Percentiles rank a stretch among this genome's conserved stretches.
These are phyloP conservation scores for Macaranga tanarius DNA, from an alignment of 441 rosid genomes.

Conservation along the genomic window DNA sequence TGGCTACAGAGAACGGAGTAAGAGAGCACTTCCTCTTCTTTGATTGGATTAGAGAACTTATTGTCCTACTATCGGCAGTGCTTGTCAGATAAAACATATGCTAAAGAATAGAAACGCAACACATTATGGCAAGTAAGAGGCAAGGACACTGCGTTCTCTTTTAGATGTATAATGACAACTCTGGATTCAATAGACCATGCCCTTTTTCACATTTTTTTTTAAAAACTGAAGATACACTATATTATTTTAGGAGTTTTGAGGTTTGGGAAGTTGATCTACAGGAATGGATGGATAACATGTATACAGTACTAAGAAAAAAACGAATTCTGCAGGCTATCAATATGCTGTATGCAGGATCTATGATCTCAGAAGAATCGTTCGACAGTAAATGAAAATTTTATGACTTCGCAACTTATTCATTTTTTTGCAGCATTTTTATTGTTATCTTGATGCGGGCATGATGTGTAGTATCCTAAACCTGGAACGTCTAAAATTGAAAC, in stretches of 20 bases:
- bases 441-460: too few relatives aligned
- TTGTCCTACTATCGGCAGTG: not conserved
- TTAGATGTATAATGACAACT: not conserved
- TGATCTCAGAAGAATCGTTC: not conserved
- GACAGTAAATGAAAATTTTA: not conserved
- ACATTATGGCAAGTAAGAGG: not conserved
- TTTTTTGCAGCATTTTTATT: too few relatives aligned
- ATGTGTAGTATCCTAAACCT: too few relatives aligned
- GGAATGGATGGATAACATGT: not conserved
- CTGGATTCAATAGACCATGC: not conserved
- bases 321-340: not conserved
- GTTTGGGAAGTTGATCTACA: not conserved
- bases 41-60: slow-evolving; percentile 7
- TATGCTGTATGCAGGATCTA: not conserved
- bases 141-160: not conserved
- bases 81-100: not conserved
- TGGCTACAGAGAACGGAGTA: slow-evolving; percentile 64
- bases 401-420: not conserved
- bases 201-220: too few relatives aligned
- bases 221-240: not conserved
- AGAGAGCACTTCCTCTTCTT: slow-evolving; percentile 8
- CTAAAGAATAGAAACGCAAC: not conserved
- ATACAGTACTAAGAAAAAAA: not conserved
- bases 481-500: too few relatives aligned
- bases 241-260: not conserved